phyloP scores from a whole-genome alignment of 164 flowering plant genomes.

The Vitis cinerea region DNA sequence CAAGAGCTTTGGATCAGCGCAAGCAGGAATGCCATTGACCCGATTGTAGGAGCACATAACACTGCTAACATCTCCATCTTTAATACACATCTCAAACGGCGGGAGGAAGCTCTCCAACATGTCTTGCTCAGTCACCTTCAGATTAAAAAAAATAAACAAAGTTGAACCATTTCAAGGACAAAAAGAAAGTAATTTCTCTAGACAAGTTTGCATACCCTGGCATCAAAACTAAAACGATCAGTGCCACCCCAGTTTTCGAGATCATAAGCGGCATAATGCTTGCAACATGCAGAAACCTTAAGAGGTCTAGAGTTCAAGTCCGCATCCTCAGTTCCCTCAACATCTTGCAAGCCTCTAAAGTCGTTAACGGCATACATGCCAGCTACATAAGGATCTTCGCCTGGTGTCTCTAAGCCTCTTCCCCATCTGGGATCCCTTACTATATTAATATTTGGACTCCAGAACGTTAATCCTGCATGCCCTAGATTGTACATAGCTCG shows the following conservation, averaged over 20 bases:
- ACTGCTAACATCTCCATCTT: conserved; percentile 13
- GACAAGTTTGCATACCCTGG: conserved; percentile 7
- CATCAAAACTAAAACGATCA: conserved; percentile 12
- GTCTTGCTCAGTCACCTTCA: conserved; percentile 18
- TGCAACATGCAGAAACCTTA: conserved; percentile 28
- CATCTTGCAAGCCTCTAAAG: conserved; percentile 24
- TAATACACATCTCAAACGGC: conserved; percentile 14
- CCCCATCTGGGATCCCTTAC: conserved; percentile 32
- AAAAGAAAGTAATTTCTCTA: too few relatives aligned
- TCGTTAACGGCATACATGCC: conserved; percentile 15
- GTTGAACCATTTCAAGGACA: too few relatives aligned
- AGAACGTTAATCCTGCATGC: conserved; percentile 21
- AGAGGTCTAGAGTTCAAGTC: conserved; percentile 21
- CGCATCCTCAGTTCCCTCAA: conserved; percentile 5
- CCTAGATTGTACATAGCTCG: conserved; percentile 26
- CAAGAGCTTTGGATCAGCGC: conserved; percentile 17
- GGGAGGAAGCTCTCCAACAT: conserved; percentile 10
- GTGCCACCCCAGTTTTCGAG: conserved; percentile 23
- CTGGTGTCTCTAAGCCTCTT: conserved; percentile 19
- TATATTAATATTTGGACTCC: conserved; percentile 27
- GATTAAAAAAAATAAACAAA: background rate
- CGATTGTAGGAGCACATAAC: conserved; percentile 17
- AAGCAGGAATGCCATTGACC: conserved; percentile 15
- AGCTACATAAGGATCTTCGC: conserved; percentile 18
- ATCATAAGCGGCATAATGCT: conserved; percentile 29